phyloP scores from a whole-genome alignment of 192 early-diverging fungal species.

The Coemansia aciculifera region DNA sequence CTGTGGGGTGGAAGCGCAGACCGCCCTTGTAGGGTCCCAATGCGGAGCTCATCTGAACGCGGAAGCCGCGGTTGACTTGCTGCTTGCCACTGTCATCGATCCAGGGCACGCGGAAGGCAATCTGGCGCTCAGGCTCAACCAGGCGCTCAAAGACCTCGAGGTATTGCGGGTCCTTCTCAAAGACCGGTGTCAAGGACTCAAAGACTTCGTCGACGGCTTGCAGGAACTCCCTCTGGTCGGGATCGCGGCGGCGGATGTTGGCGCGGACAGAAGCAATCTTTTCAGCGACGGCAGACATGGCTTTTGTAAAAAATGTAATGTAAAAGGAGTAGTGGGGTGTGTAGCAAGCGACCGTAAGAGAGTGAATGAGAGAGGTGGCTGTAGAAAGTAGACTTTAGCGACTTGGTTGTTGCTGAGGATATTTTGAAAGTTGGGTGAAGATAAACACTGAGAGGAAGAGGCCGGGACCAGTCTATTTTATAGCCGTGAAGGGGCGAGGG shows the following conservation, averaged over 20 bases:
- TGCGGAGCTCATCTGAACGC: constrained; percentile 60
- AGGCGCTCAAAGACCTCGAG: constrained; percentile 54
- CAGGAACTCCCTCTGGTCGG: constrained; percentile 55
- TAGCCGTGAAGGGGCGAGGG: constrained; percentile 1
- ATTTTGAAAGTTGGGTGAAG: background rate
- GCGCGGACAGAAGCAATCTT: constrained; percentile 41
- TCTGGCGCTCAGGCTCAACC: constrained; percentile 58
- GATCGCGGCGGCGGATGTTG: constrained; percentile 41
- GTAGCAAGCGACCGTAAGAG: background rate
- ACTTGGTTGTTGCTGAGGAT: background rate
- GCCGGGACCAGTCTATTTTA: constrained; percentile 5
- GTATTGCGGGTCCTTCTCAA: constrained; percentile 52
- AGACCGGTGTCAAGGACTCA: constrained; percentile 53
- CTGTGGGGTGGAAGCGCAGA: constrained; percentile 59
- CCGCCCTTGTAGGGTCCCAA: constrained; percentile 63
- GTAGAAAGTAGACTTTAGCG: background rate
- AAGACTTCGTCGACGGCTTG: constrained; percentile 58
- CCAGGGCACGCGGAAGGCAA: constrained; percentile 58
- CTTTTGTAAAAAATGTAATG: background rate
- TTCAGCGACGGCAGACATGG: constrained; percentile 41
- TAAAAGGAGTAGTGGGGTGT: too few relatives aligned
- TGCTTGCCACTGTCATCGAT: constrained; percentile 55
- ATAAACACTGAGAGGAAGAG: background rate
- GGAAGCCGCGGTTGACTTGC: constrained; percentile 59
- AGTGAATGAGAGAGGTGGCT: background rate